A percentile compares a stretch with the other conserved stretches of the same genome.
These are phyloP conservation scores for Phialocephala sp. DNA, from an alignment of 2,329 filamentous ascomycete genomes.

Conservation along the genomic window DNA sequence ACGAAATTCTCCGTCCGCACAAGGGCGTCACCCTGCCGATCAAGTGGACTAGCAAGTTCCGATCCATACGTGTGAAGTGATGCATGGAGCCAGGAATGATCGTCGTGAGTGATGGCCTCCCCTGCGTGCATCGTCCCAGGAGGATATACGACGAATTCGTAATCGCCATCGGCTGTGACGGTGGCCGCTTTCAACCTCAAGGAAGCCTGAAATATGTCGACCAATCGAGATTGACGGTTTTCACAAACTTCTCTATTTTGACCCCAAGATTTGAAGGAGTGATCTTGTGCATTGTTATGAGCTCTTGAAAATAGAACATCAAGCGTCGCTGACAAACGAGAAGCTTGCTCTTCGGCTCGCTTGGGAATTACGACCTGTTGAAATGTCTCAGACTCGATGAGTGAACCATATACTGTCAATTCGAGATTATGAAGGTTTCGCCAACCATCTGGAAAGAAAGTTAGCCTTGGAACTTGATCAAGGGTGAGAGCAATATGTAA, in stretches of 20 bases:
- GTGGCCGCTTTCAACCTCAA: not conserved
- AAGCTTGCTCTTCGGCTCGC: not conserved
- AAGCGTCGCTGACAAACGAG: not conserved
- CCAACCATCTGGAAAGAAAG: not conserved
- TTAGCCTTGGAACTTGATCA: too few relatives aligned
- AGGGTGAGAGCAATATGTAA: too few relatives aligned
- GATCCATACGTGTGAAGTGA: not conserved
- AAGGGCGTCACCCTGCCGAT: not conserved
- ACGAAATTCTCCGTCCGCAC: not conserved
- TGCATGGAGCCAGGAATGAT: not conserved
- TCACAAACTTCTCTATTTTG: not conserved
- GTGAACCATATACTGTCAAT: not conserved
- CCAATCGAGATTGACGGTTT: not conserved
- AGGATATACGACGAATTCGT: not conserved
- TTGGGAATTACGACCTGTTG: not conserved
- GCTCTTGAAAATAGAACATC: not conserved
- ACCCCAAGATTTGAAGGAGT: not conserved
- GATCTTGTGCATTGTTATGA: not conserved
- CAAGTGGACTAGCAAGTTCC: not conserved
- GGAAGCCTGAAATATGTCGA: not conserved
- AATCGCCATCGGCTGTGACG: not conserved
- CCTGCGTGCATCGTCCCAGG: not conserved
- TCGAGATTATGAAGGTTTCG: not conserved
- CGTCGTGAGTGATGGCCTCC: not conserved
- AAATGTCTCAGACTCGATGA: not conserved